Percentiles rank a stretch among this genome's conserved stretches.
Conservation (phyloP, 495 filamentous ascomycete genomes). For the Xylaria longipes region DNA sequence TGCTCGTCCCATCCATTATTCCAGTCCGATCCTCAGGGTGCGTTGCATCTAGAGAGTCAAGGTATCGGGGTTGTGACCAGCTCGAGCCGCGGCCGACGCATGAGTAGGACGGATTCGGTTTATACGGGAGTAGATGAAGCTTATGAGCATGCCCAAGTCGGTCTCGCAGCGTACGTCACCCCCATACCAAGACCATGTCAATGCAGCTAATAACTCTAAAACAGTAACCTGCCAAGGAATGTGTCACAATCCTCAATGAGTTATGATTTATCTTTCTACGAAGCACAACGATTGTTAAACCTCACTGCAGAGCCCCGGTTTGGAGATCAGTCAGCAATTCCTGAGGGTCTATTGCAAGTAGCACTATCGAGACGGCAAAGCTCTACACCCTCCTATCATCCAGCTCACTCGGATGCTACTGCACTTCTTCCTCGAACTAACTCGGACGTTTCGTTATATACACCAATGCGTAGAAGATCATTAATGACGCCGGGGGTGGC, state of each 20-base stretch:
- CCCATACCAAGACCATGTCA: background rate
- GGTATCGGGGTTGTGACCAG: constrained; percentile 22
- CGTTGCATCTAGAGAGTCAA: constrained; percentile 26
- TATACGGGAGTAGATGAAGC: constrained; percentile 29
- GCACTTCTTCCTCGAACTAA: constrained; percentile 43
- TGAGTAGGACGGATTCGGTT: constrained; percentile 24
- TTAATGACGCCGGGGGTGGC: constrained; percentile 56
- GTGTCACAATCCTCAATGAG: constrained; percentile 47
- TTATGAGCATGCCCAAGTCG: constrained; percentile 29
- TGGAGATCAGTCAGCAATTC: constrained; percentile 39
- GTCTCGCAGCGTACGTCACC: constrained; percentile 27
- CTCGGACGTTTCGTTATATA: constrained; percentile 55
- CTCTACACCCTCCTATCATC: constrained; percentile 41
- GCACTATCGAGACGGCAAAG: constrained; percentile 46
- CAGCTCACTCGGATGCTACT: constrained; percentile 36
- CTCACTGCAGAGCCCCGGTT: constrained; percentile 43
- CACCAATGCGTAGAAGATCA: constrained; percentile 54
- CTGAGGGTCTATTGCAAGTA: constrained; percentile 45
- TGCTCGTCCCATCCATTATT: constrained; percentile 31
- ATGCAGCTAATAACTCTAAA: constrained; percentile 22
- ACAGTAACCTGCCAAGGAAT: constrained; percentile 37
- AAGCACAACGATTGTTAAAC: constrained; percentile 50
- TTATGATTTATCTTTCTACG: constrained; percentile 51
- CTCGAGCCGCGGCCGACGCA: constrained; percentile 27
- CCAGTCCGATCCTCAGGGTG: constrained; percentile 32